Percentiles rank a stretch among this genome's conserved stretches.
Evolutionary conservation across 257 asterid genomes (phyloP).

Genomic region (Nicotiana otophora): DNA sequence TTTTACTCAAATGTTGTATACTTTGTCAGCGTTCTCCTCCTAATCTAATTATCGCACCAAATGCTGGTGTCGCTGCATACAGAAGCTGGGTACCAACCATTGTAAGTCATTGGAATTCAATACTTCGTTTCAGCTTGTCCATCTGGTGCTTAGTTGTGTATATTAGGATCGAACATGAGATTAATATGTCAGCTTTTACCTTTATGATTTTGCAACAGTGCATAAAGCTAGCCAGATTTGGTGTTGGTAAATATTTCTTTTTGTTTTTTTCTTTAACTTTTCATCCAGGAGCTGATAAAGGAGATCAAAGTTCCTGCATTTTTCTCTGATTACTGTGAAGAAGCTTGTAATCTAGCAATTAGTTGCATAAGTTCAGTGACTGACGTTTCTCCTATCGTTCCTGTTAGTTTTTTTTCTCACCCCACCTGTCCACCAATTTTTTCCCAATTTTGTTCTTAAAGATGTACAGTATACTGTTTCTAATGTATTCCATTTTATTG

Average conservation of each 20-base stretch:
- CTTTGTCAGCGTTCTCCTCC: conserved; percentile 54
- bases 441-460: not conserved
- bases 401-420: conserved; percentile 28
- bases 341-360: conserved; percentile 73
- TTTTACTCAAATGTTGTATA: not conserved
- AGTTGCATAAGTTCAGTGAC: conserved; percentile 52
- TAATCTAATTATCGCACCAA: conserved; percentile 63
- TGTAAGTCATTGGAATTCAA: conserved; percentile 38
- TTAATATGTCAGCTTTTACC: not conserved
- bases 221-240: not conserved
- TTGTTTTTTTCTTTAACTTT: not conserved
- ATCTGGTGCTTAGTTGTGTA: not conserved
- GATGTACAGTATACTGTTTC: not conserved
- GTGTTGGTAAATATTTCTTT: not conserved
- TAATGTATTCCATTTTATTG: not conserved
- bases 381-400: conserved; percentile 43
- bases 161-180: not conserved
- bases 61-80: conserved; percentile 96
- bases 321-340: conserved; percentile 93
- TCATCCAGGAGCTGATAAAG: conserved; percentile 51
- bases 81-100: conserved; percentile 85
- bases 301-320: conserved; percentile 61
- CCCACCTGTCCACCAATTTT: not conserved
- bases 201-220: not conserved
- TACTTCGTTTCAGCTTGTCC: not conserved